Base-by-base conservation (phyloP, 2,329 filamentous ascomycete genomes). In the Aspergillus sojae region DNA sequence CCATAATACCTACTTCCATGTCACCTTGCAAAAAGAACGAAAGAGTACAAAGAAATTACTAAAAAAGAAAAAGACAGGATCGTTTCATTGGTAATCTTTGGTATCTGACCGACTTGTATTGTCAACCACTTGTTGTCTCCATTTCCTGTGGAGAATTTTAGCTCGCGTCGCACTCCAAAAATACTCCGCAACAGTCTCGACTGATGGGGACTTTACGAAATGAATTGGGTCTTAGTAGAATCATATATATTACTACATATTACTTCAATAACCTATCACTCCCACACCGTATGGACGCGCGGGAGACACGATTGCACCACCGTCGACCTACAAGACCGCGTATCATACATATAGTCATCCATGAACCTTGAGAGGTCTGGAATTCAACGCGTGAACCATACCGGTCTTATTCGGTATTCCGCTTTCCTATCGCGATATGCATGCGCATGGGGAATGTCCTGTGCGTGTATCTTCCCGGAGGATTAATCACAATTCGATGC, bases 401-500 rank as follows among this genome's bases (percentile, higher is more conserved):
- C 50, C 16, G 12, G 14, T 5, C 34, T 16, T 36, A 36, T 16
- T 36, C 14, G 21, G 52, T 39, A 36, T n/a, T 39, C 26, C 52
- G n/a, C 16, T 23, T 36, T 34, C 26, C 34, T 16, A 39, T 26
- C 10, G 11, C 19, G 23, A 36, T 55, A 36, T 55, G 52, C 52
- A 55, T 39, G 11, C 30, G 5, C 52, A 39, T 36, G 52, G 4
- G n/a, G 21, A 21, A 39, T 36, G 7, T n/a, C 52, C 34, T 39
- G n/a, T 55, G 12, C 34, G n/a, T 39, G 34, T 43, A 39, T 36
- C 39, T 32, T 30, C 7, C 57, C 45, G 57, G 45, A 59, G 32
- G 57, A 59, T 59, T 59, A 52, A 50, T 59, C 57, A 52, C 57
- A 59, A 59, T 39, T 52, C 30, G 32, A 58, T 45, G 28, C 48